Evolutionary conservation across 1,284 basidiomycete genomes (phyloP).

Genomic region (Leccinum olivaceoglutinosum): DNA sequence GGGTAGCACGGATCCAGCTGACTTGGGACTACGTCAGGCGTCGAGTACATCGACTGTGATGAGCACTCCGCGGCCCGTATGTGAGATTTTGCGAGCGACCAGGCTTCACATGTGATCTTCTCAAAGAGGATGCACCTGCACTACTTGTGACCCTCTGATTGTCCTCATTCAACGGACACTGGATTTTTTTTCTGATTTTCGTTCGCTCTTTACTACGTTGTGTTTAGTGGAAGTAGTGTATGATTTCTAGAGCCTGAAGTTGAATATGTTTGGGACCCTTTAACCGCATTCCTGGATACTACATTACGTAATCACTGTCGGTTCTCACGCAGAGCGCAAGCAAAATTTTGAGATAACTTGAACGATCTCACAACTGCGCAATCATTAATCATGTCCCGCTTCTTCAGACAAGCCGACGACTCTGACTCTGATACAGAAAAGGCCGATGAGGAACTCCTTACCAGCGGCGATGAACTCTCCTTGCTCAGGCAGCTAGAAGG

Average conservation of each 20-base stretch:
- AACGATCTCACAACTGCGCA: slow-evolving; percentile 18
- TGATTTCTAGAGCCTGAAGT: slow-evolving; percentile 5
- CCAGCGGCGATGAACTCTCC: slow-evolving; percentile 73
- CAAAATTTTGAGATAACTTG: slow-evolving; percentile 25
- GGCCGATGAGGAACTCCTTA: slow-evolving; percentile 80
- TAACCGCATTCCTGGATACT: neutral
- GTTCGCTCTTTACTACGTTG: slow-evolving; percentile 6
- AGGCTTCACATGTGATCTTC: slow-evolving; percentile 70
- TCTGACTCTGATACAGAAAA: slow-evolving; percentile 75
- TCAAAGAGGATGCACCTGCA: slow-evolving; percentile 36
- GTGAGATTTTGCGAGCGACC: slow-evolving; percentile 79
- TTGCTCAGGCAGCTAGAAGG: slow-evolving; percentile 58
- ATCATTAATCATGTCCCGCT: slow-evolving; percentile 79
- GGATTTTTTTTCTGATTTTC: slow-evolving; percentile 44
- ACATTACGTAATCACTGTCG: slow-evolving; percentile 18
- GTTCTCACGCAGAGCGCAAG: slow-evolving; percentile 17
- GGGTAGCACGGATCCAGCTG: slow-evolving; percentile 37
- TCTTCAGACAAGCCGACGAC: slow-evolving; percentile 81
- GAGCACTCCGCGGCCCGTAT: slow-evolving; percentile 41
- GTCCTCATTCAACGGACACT: slow-evolving; percentile 68
- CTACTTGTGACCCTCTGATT: slow-evolving; percentile 43
- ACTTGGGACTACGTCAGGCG: slow-evolving; percentile 25
- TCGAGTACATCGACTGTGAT: slow-evolving; percentile 24
- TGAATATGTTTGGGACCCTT: slow-evolving; percentile 5
- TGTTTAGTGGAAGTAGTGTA: slow-evolving; percentile 15